These are phyloP conservation scores for Emiliania huxleyi DNA, from an alignment of 78 protist species.

Conservation along the genomic window DNA sequence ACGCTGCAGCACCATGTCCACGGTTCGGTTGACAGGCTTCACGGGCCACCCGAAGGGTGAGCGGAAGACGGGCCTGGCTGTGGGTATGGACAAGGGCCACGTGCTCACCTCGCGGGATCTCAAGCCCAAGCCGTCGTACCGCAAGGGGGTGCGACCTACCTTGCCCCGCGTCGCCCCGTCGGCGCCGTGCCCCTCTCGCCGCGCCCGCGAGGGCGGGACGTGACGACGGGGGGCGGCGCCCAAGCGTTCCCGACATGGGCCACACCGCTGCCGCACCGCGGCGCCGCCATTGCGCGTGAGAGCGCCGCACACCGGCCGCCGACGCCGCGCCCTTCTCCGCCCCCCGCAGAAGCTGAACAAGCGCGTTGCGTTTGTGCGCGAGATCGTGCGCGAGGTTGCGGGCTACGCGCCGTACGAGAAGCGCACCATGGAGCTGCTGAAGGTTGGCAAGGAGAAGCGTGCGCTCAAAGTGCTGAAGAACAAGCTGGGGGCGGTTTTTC, in stretches of 20 bases:
- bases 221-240: no score
- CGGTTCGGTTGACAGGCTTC: neutral
- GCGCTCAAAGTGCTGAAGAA: constrained; percentile 88
- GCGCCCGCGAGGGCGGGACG: no score
- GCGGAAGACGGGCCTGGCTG: neutral
- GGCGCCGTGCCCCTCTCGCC: no score
- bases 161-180: no score
- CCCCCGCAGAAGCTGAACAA: constrained; percentile 24
- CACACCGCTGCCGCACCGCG: no score
- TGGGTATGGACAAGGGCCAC: constrained; percentile 73
- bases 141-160: constrained; percentile 50
- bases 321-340: no score
- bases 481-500: constrained; percentile 12
- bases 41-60: constrained; percentile 15
- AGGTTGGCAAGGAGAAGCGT: constrained; percentile 87
- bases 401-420: constrained; percentile 93
- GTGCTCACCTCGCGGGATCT: constrained; percentile 32
- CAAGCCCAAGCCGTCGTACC: constrained; percentile 1
- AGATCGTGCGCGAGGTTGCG: constrained; percentile 78
- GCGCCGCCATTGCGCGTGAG: no score
- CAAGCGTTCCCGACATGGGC: neutral
- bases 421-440: constrained; percentile 82
- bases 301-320: no score
- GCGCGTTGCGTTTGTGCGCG: constrained; percentile 60
- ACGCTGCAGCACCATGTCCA: no score